Percentiles rank a stretch among this genome's conserved stretches.
phyloP scores from a whole-genome alignment of 2,329 filamentous ascomycete species.

The Pseudocercospora cruenta region DNA sequence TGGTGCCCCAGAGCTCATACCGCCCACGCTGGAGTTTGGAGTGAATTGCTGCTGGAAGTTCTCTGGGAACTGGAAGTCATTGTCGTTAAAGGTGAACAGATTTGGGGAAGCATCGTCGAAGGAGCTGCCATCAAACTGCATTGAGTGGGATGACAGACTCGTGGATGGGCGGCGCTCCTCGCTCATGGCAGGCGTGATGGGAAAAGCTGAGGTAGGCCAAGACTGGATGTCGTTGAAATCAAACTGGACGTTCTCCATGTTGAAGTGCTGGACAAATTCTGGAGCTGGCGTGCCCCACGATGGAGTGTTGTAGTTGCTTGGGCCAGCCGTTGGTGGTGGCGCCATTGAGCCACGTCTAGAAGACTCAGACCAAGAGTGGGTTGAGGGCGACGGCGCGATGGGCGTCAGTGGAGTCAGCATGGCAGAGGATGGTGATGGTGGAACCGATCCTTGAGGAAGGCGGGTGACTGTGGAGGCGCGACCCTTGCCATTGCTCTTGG shows the following conservation, averaged over 20 bases:
- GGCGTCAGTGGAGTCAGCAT: slow-evolving; percentile 41
- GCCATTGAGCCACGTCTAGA: slow-evolving; percentile 39
- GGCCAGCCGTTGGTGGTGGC: slow-evolving; percentile 36
- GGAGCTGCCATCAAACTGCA: slow-evolving; percentile 42
- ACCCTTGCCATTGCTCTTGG: slow-evolving; percentile 83
- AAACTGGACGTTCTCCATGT: slow-evolving; percentile 37
- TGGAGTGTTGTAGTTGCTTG: slow-evolving; percentile 37
- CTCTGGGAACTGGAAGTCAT: slow-evolving; percentile 57
- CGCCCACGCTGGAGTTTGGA: slow-evolving; percentile 31
- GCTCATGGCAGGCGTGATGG: slow-evolving; percentile 41
- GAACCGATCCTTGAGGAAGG: slow-evolving; percentile 63
- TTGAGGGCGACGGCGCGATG: slow-evolving; percentile 46
- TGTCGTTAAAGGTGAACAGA: slow-evolving; percentile 63
- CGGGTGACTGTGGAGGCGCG: slow-evolving; percentile 55
- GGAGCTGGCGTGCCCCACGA: slow-evolving; percentile 35
- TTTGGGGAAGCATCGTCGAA: slow-evolving; percentile 49
- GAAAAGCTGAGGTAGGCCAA: slow-evolving; percentile 29
- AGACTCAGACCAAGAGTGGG: slow-evolving; percentile 39
- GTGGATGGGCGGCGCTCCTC: slow-evolving; percentile 38
- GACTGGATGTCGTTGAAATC: slow-evolving; percentile 39
- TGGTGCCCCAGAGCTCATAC: slow-evolving; percentile 35
- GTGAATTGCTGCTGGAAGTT: slow-evolving; percentile 41
- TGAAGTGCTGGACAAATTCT: slow-evolving; percentile 41
- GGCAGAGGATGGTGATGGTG: slow-evolving; percentile 64
- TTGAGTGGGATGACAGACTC: slow-evolving; percentile 44